Evolutionary conservation across 75 land plant genomes (phyloP).

Genomic region (Pinus tabuliformis): DNA sequence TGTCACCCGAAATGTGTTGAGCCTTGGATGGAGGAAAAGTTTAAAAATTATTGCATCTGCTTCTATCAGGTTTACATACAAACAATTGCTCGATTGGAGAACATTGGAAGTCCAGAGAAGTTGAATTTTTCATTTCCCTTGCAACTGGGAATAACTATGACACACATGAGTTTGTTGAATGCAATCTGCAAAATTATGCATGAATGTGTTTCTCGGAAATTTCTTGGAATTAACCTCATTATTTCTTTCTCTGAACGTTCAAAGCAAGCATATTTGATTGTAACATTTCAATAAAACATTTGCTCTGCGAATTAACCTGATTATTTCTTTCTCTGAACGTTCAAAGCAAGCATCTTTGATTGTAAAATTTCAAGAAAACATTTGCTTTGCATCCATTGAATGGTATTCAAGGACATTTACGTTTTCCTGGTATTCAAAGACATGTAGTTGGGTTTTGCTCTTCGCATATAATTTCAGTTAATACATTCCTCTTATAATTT

Average conservation of each 20-base stretch:
- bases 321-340: background rate
- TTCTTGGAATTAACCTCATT: background rate
- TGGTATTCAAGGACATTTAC: background rate
- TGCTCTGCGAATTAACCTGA: background rate
- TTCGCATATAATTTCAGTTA: background rate
- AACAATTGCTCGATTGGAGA: conserved; percentile 83
- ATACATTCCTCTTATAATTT: background rate
- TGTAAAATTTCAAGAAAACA: background rate
- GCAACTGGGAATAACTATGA: conserved; percentile 93
- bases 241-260: background rate
- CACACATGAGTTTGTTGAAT: conserved; percentile 88
- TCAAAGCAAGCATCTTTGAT: background rate
- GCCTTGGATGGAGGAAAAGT: conserved; percentile 99
- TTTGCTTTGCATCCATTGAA: background rate
- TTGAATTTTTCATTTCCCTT: conserved; percentile 84
- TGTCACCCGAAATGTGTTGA: conserved; percentile 99
- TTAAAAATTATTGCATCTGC: conserved; percentile 94
- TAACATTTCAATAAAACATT: background rate
- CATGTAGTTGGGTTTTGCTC: background rate
- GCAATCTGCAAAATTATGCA: conserved; percentile 49
- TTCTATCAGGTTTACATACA: conserved; percentile 89
- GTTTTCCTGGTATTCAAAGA: background rate
- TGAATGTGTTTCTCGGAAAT: background rate
- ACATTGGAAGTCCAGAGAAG: conserved; percentile 91
- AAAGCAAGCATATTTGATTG: background rate